Evolutionary conservation across 768 basidiomycete genomes (phyloP), one percentile per base, ranked within the genome.

Genomic region (Mycena filopes): DNA sequence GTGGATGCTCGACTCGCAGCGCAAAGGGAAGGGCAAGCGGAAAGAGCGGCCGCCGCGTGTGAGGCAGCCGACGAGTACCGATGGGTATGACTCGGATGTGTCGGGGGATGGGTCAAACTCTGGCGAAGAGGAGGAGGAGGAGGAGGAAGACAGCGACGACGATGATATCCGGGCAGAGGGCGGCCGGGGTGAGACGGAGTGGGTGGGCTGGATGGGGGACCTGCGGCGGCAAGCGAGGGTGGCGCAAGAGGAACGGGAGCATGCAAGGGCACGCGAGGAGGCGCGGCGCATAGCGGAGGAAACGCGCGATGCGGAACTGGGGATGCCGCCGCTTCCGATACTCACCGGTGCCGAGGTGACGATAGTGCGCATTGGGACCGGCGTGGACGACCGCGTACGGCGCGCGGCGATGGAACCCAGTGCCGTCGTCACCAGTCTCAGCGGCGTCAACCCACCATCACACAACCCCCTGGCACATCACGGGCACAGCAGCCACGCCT

Each of bases 171-270:
- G 51, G 46, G 25, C 20, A 10, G 8, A 6, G n/a, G 60, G 65
- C 3, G 15, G 41, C 20, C 53, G 61, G 18, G 83, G 81, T 68
- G 90, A 90, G 72, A 76, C 78, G 23, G 90, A 92, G 71, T 92
- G 90, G 90, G 79, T 84, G 5, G 87, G 85, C 1, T 92, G 90
- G 90, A 78, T 82, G 71, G 83, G 83, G 6, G 89, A 89, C 77
- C 59, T 90, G 46, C 77, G 81, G 43, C 77, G 83, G 23, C 82
- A 82, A 68, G 66, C 61, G 21, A 68, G 71, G 31, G 56, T 70
- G 9, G 69, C 80, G 3, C 78, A 80, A 41, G 71, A 76, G 18
- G 63, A 63, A 45, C 66, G 70, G 7, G 41, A 6, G n/a, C 65
- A 40, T 25, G 33, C 21, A 1, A 9, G 20, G 12, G 45, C 57